Evolutionary conservation across 176 grass and related monocot genomes (phyloP).

Genomic region (Paspalum vaginatum): DNA sequence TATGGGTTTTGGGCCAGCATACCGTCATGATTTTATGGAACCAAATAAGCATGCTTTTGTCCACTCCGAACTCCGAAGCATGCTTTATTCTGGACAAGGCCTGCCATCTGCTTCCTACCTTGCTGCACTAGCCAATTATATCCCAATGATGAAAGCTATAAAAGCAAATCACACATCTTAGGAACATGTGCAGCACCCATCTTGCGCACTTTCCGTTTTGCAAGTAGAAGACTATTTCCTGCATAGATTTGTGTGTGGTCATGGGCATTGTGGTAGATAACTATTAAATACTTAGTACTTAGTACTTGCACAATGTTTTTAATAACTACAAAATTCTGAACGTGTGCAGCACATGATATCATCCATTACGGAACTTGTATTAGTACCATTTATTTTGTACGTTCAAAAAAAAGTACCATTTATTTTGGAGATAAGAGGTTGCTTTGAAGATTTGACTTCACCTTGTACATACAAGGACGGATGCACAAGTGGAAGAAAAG

Average conservation of each 20-base stretch:
- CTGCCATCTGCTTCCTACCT: background rate
- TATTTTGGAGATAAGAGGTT: background rate
- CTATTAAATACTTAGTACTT: background rate
- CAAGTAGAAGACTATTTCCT: background rate
- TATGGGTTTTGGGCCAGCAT: too few relatives aligned
- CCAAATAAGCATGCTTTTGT: constrained; percentile 5
- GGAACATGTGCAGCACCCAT: background rate
- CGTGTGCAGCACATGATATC: background rate
- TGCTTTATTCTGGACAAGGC: background rate
- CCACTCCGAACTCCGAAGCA: background rate
- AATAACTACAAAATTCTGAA: background rate
- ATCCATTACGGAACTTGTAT: background rate
- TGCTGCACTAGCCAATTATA: background rate
- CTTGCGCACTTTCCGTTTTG: background rate
- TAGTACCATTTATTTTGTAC: too few relatives aligned
- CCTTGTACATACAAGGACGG: background rate
- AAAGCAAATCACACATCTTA: background rate
- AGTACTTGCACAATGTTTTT: background rate
- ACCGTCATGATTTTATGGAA: too few relatives aligned
- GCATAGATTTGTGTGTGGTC: background rate
- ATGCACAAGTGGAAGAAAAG: too few relatives aligned
- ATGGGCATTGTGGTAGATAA: too few relatives aligned
- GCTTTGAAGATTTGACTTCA: constrained; percentile 20
- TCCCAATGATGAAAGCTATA: background rate
- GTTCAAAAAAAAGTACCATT: background rate